A percentile compares a stretch with the other conserved stretches of the same genome.
Conservation (phyloP, 305 asterid genomes). For the Fraxinus greggii region DNA sequence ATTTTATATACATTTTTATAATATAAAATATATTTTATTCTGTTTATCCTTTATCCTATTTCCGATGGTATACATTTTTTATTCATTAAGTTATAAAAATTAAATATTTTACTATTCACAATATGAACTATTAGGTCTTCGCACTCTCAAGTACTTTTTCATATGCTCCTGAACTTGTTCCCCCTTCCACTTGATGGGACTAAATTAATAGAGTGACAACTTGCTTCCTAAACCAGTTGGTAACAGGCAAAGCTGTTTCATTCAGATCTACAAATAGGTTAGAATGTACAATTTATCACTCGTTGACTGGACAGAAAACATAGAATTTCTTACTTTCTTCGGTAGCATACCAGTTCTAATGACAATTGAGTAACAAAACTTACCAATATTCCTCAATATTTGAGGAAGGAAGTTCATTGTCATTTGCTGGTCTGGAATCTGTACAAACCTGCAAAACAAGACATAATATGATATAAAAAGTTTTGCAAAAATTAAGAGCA, state of each 20-base stretch:
- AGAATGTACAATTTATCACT: conserved; percentile 6
- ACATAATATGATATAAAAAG: conserved; percentile 3
- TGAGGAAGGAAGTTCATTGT: conserved; percentile 87
- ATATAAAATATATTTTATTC: neutral
- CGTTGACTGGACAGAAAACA: neutral
- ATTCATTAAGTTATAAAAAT: neutral
- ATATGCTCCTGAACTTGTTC: neutral
- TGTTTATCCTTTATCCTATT: neutral
- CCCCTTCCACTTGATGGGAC: neutral
- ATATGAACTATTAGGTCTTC: neutral
- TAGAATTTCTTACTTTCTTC: conserved; percentile 7
- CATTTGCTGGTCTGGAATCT: conserved; percentile 70
- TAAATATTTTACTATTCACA: neutral
- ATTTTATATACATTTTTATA: neutral
- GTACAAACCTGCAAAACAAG: conserved; percentile 61
- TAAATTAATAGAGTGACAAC: conserved; percentile 2
- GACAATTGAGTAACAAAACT: conserved; percentile 16
- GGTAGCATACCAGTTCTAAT: conserved; percentile 15
- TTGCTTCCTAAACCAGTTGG: neutral
- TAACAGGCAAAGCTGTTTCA: conserved; percentile 11
- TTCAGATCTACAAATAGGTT: conserved; percentile 5
- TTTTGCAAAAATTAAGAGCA: neutral
- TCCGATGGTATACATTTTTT: neutral
- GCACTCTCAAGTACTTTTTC: neutral
- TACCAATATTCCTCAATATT: conserved; percentile 89